A percentile compares a stretch with the other conserved stretches of the same genome.
phyloP scores from a whole-genome alignment of 2,329 filamentous ascomycete genomes.

The Biscogniauxia mediterranea region DNA sequence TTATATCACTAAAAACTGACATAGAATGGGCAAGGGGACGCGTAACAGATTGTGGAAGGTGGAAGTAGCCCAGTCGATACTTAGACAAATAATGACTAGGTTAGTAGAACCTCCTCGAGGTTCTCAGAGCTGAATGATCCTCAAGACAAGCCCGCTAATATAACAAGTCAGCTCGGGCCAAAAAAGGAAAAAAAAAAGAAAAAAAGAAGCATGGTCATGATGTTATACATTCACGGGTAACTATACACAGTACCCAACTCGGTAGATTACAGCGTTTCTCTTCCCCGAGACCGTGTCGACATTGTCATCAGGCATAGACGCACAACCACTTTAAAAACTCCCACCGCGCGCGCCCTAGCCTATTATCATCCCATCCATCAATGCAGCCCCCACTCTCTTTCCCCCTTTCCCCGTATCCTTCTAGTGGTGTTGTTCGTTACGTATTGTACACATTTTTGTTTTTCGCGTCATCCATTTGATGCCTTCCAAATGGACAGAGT shows the following conservation, averaged over 20 bases:
- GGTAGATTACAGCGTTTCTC: constrained; percentile 18
- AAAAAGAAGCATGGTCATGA: background rate
- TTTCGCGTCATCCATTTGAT: constrained; percentile 8
- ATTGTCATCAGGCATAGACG: background rate
- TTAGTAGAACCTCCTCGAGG: no score
- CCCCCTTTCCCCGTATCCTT: constrained; percentile 13
- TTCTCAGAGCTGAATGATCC: no score
- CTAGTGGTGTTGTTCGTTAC: constrained; percentile 15
- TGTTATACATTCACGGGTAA: constrained; percentile 19
- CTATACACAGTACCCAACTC: constrained; percentile 18
- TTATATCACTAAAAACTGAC: no score
- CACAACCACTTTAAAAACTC: constrained; percentile 2
- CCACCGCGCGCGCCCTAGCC: constrained; percentile 3
- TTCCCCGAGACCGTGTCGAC: constrained; percentile 1
- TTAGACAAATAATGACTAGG: no score
- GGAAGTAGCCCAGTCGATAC: no score
- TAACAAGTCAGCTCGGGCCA: no score
- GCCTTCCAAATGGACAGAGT: constrained; percentile 6
- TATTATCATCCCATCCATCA: constrained; percentile 4
- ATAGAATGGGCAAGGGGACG: no score
- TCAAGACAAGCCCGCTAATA: no score
- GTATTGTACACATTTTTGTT: constrained; percentile 16
- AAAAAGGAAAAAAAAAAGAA: no score
- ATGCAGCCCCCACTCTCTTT: background rate
- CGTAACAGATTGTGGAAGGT: no score